Evolutionary conservation across 495 filamentous ascomycete genomes (phyloP).

Genomic region (Astrothelium macrocarpum): DNA sequence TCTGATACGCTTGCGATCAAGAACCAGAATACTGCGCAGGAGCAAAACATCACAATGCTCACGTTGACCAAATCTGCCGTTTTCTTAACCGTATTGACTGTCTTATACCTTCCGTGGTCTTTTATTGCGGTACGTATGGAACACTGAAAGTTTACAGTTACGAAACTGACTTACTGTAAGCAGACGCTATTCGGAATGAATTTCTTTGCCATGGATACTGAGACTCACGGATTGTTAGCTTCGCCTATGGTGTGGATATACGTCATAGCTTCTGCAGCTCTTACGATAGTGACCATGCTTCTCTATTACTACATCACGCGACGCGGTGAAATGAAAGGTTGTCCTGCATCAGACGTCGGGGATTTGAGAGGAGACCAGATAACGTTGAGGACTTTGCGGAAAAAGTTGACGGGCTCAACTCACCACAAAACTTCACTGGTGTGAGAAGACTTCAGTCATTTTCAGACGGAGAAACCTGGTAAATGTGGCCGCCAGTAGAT

Average conservation of each 20-base stretch:
- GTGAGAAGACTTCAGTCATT: background rate
- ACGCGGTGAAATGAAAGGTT: background rate
- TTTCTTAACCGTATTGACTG: background rate
- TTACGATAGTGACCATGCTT: background rate
- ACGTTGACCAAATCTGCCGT: background rate
- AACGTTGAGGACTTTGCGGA: background rate
- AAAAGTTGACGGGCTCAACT: background rate
- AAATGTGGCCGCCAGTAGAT: background rate
- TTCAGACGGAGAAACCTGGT: background rate
- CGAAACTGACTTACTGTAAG: background rate
- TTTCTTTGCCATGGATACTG: background rate
- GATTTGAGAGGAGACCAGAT: background rate
- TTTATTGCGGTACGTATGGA: background rate
- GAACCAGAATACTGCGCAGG: background rate
- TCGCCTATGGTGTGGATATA: background rate
- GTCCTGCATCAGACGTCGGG: background rate
- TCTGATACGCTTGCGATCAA: background rate
- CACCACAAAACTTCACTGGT: background rate
- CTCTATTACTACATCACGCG: background rate
- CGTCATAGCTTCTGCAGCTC: background rate
- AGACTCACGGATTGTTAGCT: background rate
- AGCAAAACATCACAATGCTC: background rate
- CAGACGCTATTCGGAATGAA: background rate
- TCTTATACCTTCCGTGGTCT: background rate
- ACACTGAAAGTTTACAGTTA: background rate